Conservation (phyloP, 225 moss, liverwort and hornwort genomes). For the Neckera pumila region DNA sequence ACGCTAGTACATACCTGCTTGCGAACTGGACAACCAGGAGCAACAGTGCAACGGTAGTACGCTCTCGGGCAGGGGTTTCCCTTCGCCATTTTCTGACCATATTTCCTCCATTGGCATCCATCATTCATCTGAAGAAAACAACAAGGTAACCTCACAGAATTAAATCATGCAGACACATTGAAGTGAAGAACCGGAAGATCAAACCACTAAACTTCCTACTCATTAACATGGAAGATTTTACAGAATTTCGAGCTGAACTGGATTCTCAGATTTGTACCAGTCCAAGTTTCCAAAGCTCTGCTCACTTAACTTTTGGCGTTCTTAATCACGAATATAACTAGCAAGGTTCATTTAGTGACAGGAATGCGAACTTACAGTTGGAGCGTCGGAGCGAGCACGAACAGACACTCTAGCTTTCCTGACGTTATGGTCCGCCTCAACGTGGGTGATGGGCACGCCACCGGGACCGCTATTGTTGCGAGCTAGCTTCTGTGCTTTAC, state of each 20-base stretch:
- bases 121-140: conserved; percentile 46
- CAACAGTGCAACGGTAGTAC: conserved; percentile 75
- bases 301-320: no score
- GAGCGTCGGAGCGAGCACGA: conserved; percentile 51
- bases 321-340: not conserved
- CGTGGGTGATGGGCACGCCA: conserved; percentile 11
- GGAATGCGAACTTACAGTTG: conserved; percentile 15
- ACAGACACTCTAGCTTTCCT: conserved; percentile 54
- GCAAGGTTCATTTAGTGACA: not conserved
- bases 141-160: not conserved
- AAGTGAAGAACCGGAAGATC: not conserved
- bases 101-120: conserved; percentile 77
- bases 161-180: not conserved
- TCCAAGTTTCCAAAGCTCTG: not conserved
- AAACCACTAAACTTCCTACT: no score
- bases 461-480: not conserved
- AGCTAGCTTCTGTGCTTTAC: conserved; percentile 19
- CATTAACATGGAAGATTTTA: no score
- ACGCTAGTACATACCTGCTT: conserved; percentile 31
- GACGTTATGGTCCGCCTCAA: conserved; percentile 35
- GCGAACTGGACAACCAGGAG: conserved; percentile 65
- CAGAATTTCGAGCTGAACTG: not conserved
- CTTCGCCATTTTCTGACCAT: conserved; percentile 80
- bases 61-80: conserved; percentile 77
- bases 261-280: not conserved